Conservation (phyloP, 2,329 filamentous ascomycete genomes). For the Paracorniculantispora psalliotae region DNA sequence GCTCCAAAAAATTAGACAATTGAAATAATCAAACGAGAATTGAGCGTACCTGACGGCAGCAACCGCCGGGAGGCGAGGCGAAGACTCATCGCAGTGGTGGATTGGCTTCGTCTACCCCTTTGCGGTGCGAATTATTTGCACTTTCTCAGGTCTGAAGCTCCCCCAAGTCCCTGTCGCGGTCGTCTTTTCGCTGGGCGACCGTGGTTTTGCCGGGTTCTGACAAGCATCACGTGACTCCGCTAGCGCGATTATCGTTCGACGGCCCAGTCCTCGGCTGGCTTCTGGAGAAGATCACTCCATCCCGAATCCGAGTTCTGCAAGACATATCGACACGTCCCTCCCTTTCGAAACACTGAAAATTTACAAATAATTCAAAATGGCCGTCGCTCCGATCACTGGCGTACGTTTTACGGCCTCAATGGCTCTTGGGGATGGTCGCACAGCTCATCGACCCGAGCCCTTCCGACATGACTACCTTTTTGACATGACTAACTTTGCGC, state of each 20-base stretch:
- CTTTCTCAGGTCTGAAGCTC: slow-evolving; percentile 4
- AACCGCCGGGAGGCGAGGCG: slow-evolving; percentile 59
- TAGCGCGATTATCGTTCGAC: slow-evolving; percentile 34
- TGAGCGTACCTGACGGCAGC: slow-evolving; percentile 52
- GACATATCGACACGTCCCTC: slow-evolving; percentile 18
- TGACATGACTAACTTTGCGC: slow-evolving; percentile 29
- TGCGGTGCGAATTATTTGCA: slow-evolving; percentile 24
- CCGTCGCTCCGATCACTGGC: slow-evolving; percentile 54
- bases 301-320: slow-evolving; percentile 20
- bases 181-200: slow-evolving; percentile 20
- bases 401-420: slow-evolving; percentile 43
- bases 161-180: neutral
- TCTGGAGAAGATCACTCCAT: slow-evolving; percentile 15
- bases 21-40: neutral
- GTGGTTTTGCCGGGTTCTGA: slow-evolving; percentile 14
- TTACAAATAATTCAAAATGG: slow-evolving; percentile 38
- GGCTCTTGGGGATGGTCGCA: slow-evolving; percentile 16
- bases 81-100: slow-evolving; percentile 54
- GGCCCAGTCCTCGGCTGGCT: neutral
- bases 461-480: slow-evolving; percentile 27
- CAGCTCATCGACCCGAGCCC: slow-evolving; percentile 4
- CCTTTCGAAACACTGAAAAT: slow-evolving; percentile 21
- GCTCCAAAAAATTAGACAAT: neutral
- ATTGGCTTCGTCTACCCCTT: slow-evolving; percentile 18
- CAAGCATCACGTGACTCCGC: slow-evolving; percentile 18